Base-by-base conservation (phyloP, 2,329 filamentous ascomycete genomes). In the Aspergillus pseudoviridinutans region DNA sequence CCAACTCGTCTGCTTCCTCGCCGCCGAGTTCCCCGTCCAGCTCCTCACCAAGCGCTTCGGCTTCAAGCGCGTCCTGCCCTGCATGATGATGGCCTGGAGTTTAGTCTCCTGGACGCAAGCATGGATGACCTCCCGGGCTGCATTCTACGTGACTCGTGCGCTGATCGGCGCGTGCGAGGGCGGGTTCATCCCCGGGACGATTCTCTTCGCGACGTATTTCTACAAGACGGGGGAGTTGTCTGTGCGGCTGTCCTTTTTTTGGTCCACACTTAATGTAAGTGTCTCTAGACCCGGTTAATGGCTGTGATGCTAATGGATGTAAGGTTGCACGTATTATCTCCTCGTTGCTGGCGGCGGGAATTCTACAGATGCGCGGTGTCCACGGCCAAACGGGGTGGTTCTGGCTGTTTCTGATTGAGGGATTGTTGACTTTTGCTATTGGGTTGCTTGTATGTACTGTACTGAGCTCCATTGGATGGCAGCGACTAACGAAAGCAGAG, bases 11-110 rank as follows among this genome's bases (percentile, higher is more conserved):
- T 65, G 60, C 55, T 68, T 68, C 50, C 57, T 68, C 1, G 57
- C 64, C 2, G 77, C 78, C 1, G 78, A 79, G 51, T 67, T 80
- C 17, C 78, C 78, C 0, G 78, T 77, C 0, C 78, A 80, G 49
- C 71, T 80, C 6, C 72, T 80, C 22, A 78, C 75, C 44, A 80
- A 80, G 61, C 76, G 76, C 51, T 64, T 77, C 8, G 77, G 78
- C 0, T 77, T 78, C 2, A 74, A 78, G 52, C 73, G 75, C 10
- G 79, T 77, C 70, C 76, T 80, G 7, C 78, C 77, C 1, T 68
- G 71, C 44, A 72, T 78, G 67, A 77, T 78, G 74, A 65, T 80
- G 2, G 71, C 71, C 3, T 81, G 79, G 78, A 76, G 73, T 60
- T 55, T 79, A 1, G 77, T 80, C 3, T 67, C 66, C 4, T 68